Conservation (phyloP, 2,329 filamentous ascomycete genomes). For the Fusarium illudens region DNA sequence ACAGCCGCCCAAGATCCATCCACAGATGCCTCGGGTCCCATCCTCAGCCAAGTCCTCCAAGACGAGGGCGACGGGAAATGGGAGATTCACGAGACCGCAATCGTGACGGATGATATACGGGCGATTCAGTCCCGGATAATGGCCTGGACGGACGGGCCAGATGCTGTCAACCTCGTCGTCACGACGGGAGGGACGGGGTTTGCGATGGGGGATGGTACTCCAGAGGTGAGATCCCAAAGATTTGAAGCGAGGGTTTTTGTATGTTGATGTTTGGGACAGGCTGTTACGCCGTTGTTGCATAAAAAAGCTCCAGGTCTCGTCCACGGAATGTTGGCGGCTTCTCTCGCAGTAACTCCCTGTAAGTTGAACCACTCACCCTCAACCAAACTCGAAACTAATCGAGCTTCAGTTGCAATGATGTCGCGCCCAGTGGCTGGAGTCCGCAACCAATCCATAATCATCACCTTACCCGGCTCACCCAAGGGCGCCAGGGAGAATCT, state of each 20-base stretch:
- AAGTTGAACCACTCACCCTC: slow-evolving; percentile 50
- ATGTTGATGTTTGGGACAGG: slow-evolving; percentile 57
- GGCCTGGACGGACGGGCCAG: slow-evolving; percentile 74
- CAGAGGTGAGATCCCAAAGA: slow-evolving; percentile 68
- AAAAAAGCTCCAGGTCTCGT: slow-evolving; percentile 89
- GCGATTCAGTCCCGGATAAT: slow-evolving; percentile 79
- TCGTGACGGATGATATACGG: slow-evolving; percentile 79
- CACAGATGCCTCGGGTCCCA: slow-evolving; percentile 75
- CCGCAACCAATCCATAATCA: slow-evolving; percentile 79
- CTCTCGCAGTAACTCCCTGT: slow-evolving; percentile 89
- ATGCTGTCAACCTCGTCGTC: slow-evolving; percentile 76
- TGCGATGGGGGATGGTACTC: slow-evolving; percentile 82
- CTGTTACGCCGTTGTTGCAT: slow-evolving; percentile 79
- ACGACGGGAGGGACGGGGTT: slow-evolving; percentile 96
- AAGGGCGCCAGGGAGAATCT: slow-evolving; percentile 96
- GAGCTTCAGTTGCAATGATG: slow-evolving; percentile 87
- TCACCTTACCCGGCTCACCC: slow-evolving; percentile 92
- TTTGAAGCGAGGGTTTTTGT: background rate
- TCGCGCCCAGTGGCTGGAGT: slow-evolving; percentile 91
- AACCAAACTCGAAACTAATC: slow-evolving; percentile 6
- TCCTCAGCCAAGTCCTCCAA: slow-evolving; percentile 74
- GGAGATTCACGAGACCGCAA: slow-evolving; percentile 72
- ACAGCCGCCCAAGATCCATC: slow-evolving; percentile 83
- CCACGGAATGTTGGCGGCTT: slow-evolving; percentile 92
- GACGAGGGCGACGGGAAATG: slow-evolving; percentile 74